Conservation (phyloP, 768 basidiomycete species). For the Gelatoporia subvermispora region DNA sequence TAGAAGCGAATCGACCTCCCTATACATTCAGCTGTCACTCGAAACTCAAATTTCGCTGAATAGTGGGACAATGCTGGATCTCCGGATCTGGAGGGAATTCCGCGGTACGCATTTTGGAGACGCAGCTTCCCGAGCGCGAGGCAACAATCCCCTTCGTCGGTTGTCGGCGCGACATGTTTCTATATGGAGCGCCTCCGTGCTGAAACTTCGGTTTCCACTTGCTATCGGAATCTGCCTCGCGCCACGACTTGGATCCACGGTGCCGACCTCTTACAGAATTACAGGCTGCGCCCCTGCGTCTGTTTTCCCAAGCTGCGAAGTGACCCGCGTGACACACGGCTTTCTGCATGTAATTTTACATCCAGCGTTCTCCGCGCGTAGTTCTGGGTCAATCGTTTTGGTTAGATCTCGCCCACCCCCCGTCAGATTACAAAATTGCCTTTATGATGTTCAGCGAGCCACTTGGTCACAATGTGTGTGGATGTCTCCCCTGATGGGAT, state of each 20-base stretch:
- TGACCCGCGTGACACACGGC: neutral
- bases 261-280: neutral
- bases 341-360: neutral
- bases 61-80: no score
- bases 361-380: neutral
- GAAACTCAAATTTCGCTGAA: no score
- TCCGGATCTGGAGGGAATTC: no score
- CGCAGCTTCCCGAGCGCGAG: no score
- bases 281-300: neutral
- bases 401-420: neutral
- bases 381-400: neutral
- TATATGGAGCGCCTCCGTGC: no score
- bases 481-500: slow-evolving; percentile 8
- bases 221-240: neutral
- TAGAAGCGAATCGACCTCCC: no score
- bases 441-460: neutral
- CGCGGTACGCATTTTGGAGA: no score
- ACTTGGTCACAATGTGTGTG: neutral
- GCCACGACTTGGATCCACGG: neutral
- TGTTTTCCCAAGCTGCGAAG: neutral
- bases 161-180: no score
- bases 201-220: no score
- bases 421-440: neutral
- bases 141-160: no score
- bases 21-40: no score